Percentiles rank a stretch among this genome's conserved stretches.
These are phyloP conservation scores for Coleophoma crateriformis DNA, from an alignment of 2,329 filamentous ascomycete genomes.

Conservation along the genomic window DNA sequence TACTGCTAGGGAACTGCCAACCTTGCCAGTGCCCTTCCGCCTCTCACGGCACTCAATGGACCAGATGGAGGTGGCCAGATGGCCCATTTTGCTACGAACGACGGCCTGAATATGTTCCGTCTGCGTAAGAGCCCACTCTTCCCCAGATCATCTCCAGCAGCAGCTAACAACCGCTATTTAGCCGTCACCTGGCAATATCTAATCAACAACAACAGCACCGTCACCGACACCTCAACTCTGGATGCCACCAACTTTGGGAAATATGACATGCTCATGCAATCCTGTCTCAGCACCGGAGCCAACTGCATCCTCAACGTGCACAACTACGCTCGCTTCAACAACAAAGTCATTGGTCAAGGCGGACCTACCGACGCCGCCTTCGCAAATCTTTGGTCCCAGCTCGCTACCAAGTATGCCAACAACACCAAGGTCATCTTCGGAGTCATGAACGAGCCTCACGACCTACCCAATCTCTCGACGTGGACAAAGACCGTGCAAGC, in stretches of 20 bases:
- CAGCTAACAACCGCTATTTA: conserved; percentile 22
- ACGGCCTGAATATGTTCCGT: conserved; percentile 50
- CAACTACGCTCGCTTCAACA: conserved; percentile 56
- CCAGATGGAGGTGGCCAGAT: conserved; percentile 25
- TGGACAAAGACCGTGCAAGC: conserved; percentile 59
- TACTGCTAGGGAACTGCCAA: conserved; percentile 8
- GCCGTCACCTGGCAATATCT: conserved; percentile 55
- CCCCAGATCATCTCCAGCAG: not conserved
- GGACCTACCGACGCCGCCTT: conserved; percentile 56
- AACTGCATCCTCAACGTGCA: conserved; percentile 55
- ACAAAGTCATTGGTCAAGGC: conserved; percentile 58
- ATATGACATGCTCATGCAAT: conserved; percentile 51
- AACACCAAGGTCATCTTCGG: conserved; percentile 54
- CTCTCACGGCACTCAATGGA: conserved; percentile 14
- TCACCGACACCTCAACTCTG: conserved; percentile 32
- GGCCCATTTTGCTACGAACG: conserved; percentile 41
- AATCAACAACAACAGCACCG: conserved; percentile 43
- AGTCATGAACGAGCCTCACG: conserved; percentile 67
- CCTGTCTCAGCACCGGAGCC: conserved; percentile 49
- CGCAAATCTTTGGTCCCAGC: conserved; percentile 48
- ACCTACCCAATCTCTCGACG: conserved; percentile 46
- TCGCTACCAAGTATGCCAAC: conserved; percentile 52
- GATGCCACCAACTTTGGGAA: conserved; percentile 40
- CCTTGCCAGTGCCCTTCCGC: conserved; percentile 8
- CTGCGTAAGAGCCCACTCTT: conserved; percentile 27